Percentiles rank a stretch among this genome's conserved stretches.
Conservation (phyloP, 495 filamentous ascomycete species). For the Delitschia confertaspora region DNA sequence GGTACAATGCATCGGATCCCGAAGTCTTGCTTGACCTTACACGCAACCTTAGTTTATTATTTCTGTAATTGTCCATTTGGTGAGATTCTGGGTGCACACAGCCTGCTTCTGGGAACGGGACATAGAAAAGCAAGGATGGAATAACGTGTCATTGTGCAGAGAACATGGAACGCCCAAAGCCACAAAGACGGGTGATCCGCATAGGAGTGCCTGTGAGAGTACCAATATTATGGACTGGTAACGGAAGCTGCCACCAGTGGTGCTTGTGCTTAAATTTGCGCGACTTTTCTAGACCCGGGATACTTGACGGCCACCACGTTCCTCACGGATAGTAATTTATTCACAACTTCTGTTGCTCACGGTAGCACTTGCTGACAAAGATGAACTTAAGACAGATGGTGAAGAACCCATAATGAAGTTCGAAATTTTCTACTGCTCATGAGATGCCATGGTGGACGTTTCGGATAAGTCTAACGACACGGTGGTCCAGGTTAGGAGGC, state of each 20-base stretch:
- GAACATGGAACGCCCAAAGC: constrained; percentile 25
- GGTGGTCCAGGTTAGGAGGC: background rate
- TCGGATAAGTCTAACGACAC: background rate
- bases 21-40: too few relatives aligned
- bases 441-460: background rate
- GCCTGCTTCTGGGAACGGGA: constrained; percentile 19
- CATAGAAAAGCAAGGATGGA: constrained; percentile 5
- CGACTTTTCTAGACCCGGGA: background rate
- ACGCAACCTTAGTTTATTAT: too few relatives aligned
- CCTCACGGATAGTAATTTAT: constrained; percentile 10
- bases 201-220: constrained; percentile 8
- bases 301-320: constrained; percentile 2
- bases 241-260: constrained; percentile 9
- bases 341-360: background rate
- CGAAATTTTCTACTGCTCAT: background rate
- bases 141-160: constrained; percentile 9
- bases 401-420: background rate
- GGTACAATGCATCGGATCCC: too few relatives aligned
- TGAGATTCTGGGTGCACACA: constrained; percentile 3
- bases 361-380: background rate
- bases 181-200: constrained; percentile 28
- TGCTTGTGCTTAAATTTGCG: background rate
- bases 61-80: too few relatives aligned
- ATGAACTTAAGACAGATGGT: background rate
- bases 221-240: constrained; percentile 26